Evolutionary conservation across 805 yeast genomes (phyloP).

Genomic region (Nakazawaea pomicola): DNA sequence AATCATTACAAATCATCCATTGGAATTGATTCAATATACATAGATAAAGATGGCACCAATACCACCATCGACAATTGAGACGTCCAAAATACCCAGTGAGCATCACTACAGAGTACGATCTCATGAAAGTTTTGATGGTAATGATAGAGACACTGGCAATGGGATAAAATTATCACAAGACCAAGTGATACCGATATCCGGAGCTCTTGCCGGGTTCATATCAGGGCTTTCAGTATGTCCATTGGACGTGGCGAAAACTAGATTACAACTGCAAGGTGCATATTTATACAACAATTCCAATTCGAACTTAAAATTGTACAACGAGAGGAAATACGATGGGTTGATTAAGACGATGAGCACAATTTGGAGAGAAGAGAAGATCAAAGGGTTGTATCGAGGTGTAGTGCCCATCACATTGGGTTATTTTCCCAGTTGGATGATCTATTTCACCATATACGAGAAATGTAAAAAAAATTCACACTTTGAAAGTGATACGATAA

Average conservation of each 20-base stretch:
- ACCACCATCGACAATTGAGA: too few relatives aligned
- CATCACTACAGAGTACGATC: too few relatives aligned
- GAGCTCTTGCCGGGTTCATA: conserved; percentile 90
- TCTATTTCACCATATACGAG: conserved; percentile 89
- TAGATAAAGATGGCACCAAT: too few relatives aligned
- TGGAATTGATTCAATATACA: too few relatives aligned
- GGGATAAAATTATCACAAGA: conserved; percentile 3
- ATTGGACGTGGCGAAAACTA: conserved; percentile 89
- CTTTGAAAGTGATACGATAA: conserved; percentile 20
- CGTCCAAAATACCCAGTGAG: too few relatives aligned
- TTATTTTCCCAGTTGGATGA: conserved; percentile 96
- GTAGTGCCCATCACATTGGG: conserved; percentile 90
- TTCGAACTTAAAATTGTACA: conserved; percentile 5
- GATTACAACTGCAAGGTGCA: conserved; percentile 88
- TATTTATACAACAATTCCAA: conserved; percentile 20
- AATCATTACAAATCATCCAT: too few relatives aligned
- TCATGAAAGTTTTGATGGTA: too few relatives aligned
- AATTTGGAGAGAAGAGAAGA: conserved; percentile 74
- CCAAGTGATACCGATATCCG: conserved; percentile 72
- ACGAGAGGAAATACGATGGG: conserved; percentile 44
- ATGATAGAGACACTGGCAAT: too few relatives aligned
- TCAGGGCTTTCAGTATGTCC: conserved; percentile 94
- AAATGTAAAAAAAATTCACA: conserved; percentile 43
- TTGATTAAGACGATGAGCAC: conserved; percentile 57
- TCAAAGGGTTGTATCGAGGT: conserved; percentile 83